phyloP scores from a whole-genome alignment of 2,329 filamentous ascomycete genomes.

The Monosporascus sp. region DNA sequence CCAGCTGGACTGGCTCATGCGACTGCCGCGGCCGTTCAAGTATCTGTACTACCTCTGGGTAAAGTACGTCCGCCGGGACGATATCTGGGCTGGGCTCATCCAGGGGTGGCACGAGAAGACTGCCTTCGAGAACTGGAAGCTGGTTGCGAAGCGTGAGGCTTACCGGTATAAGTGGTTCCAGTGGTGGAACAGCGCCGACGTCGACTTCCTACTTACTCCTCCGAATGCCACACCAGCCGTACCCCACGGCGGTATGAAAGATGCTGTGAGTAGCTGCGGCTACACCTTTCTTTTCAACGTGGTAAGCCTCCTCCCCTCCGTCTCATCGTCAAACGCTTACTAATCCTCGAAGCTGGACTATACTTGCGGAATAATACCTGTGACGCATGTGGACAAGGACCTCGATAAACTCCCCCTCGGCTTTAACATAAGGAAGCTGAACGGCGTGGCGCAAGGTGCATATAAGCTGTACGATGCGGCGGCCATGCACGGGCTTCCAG shows the following conservation, averaged over 20 bases:
- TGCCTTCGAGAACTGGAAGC: slow-evolving; percentile 75
- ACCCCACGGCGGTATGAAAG: slow-evolving; percentile 79
- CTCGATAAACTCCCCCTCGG: slow-evolving; percentile 59
- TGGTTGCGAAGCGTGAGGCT: slow-evolving; percentile 69
- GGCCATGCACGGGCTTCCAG: slow-evolving; percentile 82
- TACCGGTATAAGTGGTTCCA: slow-evolving; percentile 76
- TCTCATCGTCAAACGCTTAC: background rate
- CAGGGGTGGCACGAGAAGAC: slow-evolving; percentile 68
- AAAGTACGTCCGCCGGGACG: slow-evolving; percentile 73
- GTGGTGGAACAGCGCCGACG: slow-evolving; percentile 70
- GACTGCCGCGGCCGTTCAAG: slow-evolving; percentile 66
- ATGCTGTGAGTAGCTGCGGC: slow-evolving; percentile 79
- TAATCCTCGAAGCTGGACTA: slow-evolving; percentile 65
- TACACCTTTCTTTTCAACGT: slow-evolving; percentile 94
- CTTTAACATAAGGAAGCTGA: slow-evolving; percentile 60
- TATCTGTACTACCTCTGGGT: slow-evolving; percentile 87
- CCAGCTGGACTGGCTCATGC: slow-evolving; percentile 70
- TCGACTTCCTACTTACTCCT: slow-evolving; percentile 78
- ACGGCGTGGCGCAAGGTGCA: slow-evolving; percentile 74
- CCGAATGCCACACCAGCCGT: slow-evolving; percentile 87
- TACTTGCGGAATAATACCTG: slow-evolving; percentile 72
- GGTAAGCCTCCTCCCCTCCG: slow-evolving; percentile 39
- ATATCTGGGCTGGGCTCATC: slow-evolving; percentile 73
- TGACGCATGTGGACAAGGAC: slow-evolving; percentile 72
- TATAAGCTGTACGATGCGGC: slow-evolving; percentile 80